Evolutionary conservation across 208 protist species (phyloP).

Genomic region (Wallacemonas sp.): DNA sequence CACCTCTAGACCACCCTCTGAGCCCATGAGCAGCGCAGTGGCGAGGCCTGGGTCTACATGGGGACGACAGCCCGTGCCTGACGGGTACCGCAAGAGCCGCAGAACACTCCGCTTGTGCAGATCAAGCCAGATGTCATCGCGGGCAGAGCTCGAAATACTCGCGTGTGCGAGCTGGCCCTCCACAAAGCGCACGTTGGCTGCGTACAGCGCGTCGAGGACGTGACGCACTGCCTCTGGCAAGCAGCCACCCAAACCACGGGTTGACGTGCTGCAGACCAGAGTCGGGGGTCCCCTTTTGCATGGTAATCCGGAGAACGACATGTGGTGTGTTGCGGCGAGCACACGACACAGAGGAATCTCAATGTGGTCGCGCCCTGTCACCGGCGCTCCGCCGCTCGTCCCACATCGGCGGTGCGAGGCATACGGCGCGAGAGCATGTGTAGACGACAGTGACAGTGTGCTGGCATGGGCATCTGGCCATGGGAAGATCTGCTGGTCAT

Average conservation of each 20-base stretch:
- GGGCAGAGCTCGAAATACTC: constrained; percentile 12
- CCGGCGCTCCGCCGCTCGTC: too few species aligned
- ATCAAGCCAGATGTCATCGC: constrained; percentile 25
- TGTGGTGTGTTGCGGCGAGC: background rate
- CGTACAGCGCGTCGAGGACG: constrained; percentile 35
- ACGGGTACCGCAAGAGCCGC: constrained; percentile 60
- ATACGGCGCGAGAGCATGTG: too few species aligned
- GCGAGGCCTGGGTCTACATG: constrained; percentile 80
- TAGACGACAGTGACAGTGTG: too few species aligned
- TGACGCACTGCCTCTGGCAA: constrained; percentile 38
- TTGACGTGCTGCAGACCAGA: too few species aligned
- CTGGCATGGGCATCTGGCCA: too few species aligned
- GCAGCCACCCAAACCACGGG: background rate
- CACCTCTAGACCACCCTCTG: constrained; percentile 59
- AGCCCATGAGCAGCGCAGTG: constrained; percentile 59
- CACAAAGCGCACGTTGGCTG: constrained; percentile 32
- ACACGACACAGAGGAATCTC: constrained; percentile 25
- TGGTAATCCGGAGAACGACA: background rate
- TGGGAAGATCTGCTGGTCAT: too few species aligned
- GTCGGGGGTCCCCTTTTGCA: too few species aligned
- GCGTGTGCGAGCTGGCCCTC: constrained; percentile 21
- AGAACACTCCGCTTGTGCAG: constrained; percentile 55
- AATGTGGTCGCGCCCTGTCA: constrained; percentile 25
- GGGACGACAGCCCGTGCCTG: constrained; percentile 55
- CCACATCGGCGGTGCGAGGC: too few species aligned